Base-by-base conservation (phyloP, 805 yeast species). In the Yueomyces sp. region DNA sequence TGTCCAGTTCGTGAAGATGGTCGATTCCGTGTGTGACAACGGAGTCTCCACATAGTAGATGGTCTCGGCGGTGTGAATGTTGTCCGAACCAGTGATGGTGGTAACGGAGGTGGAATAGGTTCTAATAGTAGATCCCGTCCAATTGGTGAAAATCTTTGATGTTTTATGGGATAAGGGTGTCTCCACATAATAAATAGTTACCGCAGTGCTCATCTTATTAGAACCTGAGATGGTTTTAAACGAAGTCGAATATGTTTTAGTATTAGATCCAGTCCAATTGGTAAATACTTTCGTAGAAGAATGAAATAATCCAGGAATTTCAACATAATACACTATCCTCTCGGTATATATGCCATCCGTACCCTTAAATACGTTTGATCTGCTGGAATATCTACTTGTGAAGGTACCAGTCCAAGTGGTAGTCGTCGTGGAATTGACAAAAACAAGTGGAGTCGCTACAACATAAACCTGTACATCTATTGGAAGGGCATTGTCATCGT, bases 91-190 rank as follows among this genome's bases (percentile, higher is more conserved):
- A 1, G 34, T 31, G 34, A 31, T 8, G 34, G 34, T 31, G 7
- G 34, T 31, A 1, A 31, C 1, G 11, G 11, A 11, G 7, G 34
- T 31, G 11, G 34, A 31, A 11, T 31, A 31, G 34, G 11, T 7
- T 8, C 1, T 8, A 8, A 31, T 11, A 7, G 7, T 11, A 31
- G 34, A 31, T 8, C 11, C 11, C 11, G 34, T 31, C 34, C 34
- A 31, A 31, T 31, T 8, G 7, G 34, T 31, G 34, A 31, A 31
- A 31, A 11, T 8, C 11, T 7, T 31, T 7, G 34, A 31, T 7
- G 34, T 31, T 7, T 7, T 31, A 11, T 85, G 12, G 8, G 36
- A 12, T 6, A 27, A 28, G 4, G 51, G 51, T 3, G 49, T 46
- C 36, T 44, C 44, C 36, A 48, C 42, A 19, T 42, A 38, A 32